Conservation (phyloP, 495 filamentous ascomycete species). For the Jackrogersella minutella region DNA sequence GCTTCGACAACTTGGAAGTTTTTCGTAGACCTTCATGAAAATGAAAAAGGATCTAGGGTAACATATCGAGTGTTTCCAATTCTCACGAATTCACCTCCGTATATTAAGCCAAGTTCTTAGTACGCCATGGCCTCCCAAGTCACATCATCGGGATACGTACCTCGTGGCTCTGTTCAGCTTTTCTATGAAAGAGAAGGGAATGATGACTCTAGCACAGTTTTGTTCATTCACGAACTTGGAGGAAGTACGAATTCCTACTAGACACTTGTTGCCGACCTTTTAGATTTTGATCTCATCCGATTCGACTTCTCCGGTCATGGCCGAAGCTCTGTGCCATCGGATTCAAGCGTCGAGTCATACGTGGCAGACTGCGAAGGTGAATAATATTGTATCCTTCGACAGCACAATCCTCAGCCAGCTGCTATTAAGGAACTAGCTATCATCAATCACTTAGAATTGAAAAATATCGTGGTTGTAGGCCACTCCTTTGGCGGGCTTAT, state of each 20-base stretch:
- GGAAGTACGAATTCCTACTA: slow-evolving; percentile 15
- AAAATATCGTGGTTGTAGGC: not conserved
- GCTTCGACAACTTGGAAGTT: not conserved
- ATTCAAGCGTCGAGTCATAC: slow-evolving; percentile 9
- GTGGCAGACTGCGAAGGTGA: slow-evolving; percentile 15
- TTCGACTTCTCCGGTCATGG: slow-evolving; percentile 22
- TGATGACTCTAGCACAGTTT: not conserved
- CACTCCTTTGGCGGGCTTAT: slow-evolving; percentile 1
- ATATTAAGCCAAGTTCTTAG: not conserved
- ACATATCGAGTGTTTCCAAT: not conserved
- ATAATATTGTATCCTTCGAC: too few species aligned
- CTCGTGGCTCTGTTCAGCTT: slow-evolving; percentile 11
- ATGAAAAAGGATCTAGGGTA: not conserved
- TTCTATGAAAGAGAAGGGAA: slow-evolving; percentile 18
- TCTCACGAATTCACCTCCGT: not conserved
- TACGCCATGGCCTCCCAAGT: slow-evolving; percentile 11
- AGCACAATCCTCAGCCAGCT: too few species aligned
- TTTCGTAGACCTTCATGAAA: too few species aligned
- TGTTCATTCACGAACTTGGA: slow-evolving; percentile 12
- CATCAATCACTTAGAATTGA: not conserved
- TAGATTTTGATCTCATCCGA: slow-evolving; percentile 10
- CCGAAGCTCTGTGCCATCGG: not conserved
- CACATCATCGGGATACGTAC: slow-evolving; percentile 14
- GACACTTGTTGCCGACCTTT: slow-evolving; percentile 1
- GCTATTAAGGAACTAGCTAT: not conserved